Conservation (phyloP, 2,329 filamentous ascomycete species). For the Nemania sp. region DNA sequence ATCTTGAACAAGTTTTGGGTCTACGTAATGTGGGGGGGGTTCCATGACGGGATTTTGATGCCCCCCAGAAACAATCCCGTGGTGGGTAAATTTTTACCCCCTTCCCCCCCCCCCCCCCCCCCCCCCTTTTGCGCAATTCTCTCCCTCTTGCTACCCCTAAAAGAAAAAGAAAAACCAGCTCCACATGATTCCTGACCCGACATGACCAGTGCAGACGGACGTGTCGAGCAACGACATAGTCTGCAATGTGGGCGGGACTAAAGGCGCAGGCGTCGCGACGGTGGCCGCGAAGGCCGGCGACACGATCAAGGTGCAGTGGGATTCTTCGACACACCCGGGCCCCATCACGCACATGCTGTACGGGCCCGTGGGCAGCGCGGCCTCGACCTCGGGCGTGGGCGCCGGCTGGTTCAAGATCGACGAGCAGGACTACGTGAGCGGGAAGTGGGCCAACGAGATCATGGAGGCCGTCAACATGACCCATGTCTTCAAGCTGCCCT, state of each 20-base stretch:
- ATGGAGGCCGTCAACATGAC: conserved; percentile 30
- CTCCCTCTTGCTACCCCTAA: no score
- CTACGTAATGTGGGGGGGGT: no score
- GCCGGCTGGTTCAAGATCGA: conserved; percentile 39
- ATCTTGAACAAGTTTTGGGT: no score
- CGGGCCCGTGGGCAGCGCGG: conserved; percentile 60
- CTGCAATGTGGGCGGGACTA: conserved; percentile 36
- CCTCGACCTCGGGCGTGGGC: conserved; percentile 63
- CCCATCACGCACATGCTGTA: conserved; percentile 44
- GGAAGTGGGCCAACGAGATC: conserved; percentile 38
- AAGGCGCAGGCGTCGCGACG: conserved; percentile 39
- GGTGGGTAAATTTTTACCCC: no score
- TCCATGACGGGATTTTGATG: no score
- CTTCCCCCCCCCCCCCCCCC: no score
- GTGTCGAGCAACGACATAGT: conserved; percentile 36
- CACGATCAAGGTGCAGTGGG: conserved; percentile 46
- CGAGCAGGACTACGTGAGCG: conserved; percentile 33
- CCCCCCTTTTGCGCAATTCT: background rate
- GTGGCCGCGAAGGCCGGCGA: conserved; percentile 41
- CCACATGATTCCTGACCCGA: background rate
- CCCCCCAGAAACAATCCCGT: no score
- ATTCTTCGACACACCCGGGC: conserved; percentile 44
- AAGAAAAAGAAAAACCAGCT: no score
- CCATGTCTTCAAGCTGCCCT: conserved; percentile 37
- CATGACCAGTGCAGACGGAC: conserved; percentile 27